Evolutionary conservation across 176 grass and related monocot species (phyloP), one percentile per base, ranked within the genome.

Genomic region (Eragrostis curvula): DNA sequence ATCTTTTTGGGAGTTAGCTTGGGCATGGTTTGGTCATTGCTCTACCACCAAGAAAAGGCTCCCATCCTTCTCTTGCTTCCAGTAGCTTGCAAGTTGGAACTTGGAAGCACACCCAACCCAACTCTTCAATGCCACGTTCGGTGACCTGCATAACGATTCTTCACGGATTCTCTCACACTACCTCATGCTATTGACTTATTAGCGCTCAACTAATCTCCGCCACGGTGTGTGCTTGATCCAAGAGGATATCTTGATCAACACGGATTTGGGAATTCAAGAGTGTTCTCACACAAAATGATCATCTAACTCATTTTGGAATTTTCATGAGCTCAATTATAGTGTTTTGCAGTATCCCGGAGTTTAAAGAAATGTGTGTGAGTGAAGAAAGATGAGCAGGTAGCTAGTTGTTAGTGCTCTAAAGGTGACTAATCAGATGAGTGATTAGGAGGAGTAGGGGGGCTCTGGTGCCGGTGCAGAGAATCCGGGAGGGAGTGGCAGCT

Each of bases 1-100:
- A 84, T 36, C 65, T 66, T 42, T 28, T 58, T 24, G 50, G 57
- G 46, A 18, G 85, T 87, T 88, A 61, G 72, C 82, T 79, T 79
- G 78, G 64, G 75, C 59, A 69, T 50, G 81, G 66, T 82, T 82
- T 75, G 72, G 81, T 51, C 25, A 72, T 87, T 87, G 85, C 80
- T 87, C 62, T 83, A 50, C 70, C 89, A 63, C 88, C 88, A 86
- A 78, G 79, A 73, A 86, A 82, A 59, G 78, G 13, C 64, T 71
- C 63, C 25, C 21, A 8, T 27, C 32, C 18, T 17, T 25, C 18
- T 28, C 16, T 79, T 65, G 76, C 77, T 79, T 52, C 28, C 62
- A 70, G 39, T 47, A 40, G 55, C 44, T 63, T 48, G 71, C 68
- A 73, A 36, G 46, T 64, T 61, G 78, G 44, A 72, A 12, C 16